A percentile compares a stretch with the other conserved stretches of the same genome.
Conservation (phyloP, 2,329 filamentous ascomycete genomes). For the Nothopassalora personata region DNA sequence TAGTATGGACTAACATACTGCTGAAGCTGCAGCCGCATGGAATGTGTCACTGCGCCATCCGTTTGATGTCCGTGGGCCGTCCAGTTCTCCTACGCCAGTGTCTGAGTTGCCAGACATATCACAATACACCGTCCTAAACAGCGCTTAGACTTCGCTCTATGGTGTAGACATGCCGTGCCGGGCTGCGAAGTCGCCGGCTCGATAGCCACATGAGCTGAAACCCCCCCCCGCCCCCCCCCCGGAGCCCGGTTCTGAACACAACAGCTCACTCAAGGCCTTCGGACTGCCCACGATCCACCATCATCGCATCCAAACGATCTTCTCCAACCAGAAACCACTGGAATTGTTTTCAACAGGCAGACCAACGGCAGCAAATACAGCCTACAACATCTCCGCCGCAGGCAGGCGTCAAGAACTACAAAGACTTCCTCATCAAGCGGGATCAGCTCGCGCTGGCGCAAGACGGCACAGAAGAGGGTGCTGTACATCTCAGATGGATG, state of each 20-base stretch:
- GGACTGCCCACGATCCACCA: too few species aligned
- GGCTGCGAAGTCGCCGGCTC: too few species aligned
- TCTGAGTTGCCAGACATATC: neutral
- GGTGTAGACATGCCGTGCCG: too few species aligned
- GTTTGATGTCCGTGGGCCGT: too few species aligned
- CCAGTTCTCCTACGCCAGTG: neutral
- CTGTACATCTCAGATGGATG: neutral
- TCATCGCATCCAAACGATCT: too few species aligned
- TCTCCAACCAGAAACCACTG: too few species aligned
- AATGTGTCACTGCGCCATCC: too few species aligned
- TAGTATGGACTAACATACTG: neutral
- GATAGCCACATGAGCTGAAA: too few species aligned
- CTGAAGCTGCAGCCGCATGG: neutral
- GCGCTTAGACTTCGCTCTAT: too few species aligned
- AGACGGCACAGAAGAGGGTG: neutral
- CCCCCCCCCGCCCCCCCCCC: too few species aligned
- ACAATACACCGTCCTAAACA: neutral
- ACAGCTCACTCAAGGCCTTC: too few species aligned
- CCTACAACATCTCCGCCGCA: neutral
- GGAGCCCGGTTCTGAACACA: too few species aligned
- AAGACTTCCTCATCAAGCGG: neutral
- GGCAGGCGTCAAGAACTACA: neutral
- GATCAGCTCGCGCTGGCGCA: neutral
- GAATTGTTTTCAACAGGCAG: neutral
- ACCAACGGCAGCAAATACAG: neutral